Conservation (phyloP, 257 asterid genomes). For the Lavandula angustifolia region DNA sequence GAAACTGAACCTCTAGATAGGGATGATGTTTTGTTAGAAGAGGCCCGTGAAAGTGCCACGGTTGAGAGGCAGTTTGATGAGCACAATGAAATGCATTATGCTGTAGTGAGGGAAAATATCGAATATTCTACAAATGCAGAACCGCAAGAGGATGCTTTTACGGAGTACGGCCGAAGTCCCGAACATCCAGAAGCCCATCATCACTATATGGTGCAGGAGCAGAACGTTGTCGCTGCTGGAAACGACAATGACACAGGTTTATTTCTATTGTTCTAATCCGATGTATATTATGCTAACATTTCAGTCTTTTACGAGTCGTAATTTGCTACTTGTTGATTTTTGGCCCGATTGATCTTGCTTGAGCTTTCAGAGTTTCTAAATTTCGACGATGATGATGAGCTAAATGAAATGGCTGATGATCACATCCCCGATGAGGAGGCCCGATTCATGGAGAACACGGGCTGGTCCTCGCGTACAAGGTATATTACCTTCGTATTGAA, state of each 20-base stretch:
- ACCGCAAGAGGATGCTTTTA: conserved; percentile 36
- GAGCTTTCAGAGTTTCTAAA: conserved; percentile 74
- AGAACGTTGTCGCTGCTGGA: conserved; percentile 47
- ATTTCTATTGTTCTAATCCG: conserved; percentile 24
- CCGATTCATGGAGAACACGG: conserved; percentile 71
- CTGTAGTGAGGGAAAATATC: conserved; percentile 31
- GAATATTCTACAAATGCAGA: conserved; percentile 31
- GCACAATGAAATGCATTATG: conserved; percentile 30
- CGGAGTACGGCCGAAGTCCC: conserved; percentile 42
- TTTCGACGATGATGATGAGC: conserved; percentile 85
- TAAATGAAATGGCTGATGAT: conserved; percentile 68
- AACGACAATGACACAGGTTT: conserved; percentile 79
- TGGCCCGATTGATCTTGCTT: conserved; percentile 28
- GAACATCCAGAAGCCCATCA: conserved; percentile 42
- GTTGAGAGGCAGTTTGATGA: conserved; percentile 39
- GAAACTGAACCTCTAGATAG: conserved; percentile 28
- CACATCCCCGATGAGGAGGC: conserved; percentile 58
- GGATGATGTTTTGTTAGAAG: conserved; percentile 34
- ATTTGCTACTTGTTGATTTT: too few species aligned
- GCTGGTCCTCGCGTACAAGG: conserved; percentile 99
- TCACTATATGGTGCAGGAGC: conserved; percentile 54
- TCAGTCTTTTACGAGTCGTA: too few species aligned
- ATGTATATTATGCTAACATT: background rate
- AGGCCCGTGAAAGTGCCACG: conserved; percentile 31
- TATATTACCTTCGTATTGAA: conserved; percentile 30